These are phyloP conservation scores for Phlebopus sp. DNA, from an alignment of 1,284 basidiomycete species.

Conservation along the genomic window DNA sequence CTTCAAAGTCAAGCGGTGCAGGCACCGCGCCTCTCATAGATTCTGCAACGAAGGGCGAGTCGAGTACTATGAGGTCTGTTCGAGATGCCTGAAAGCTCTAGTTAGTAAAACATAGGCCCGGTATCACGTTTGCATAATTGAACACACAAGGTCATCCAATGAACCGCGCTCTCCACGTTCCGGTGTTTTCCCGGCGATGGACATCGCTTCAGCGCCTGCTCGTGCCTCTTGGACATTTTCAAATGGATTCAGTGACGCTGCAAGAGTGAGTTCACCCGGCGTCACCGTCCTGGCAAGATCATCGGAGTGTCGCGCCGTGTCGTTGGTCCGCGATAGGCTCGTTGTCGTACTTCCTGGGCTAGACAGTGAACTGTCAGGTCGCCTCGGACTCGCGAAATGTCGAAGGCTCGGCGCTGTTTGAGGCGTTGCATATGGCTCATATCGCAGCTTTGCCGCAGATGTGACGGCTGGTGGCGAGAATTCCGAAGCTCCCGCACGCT, in stretches of 20 bases:
- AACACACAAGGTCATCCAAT: conserved; percentile 24
- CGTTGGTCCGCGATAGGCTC: conserved; percentile 25
- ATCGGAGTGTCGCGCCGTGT: conserved; percentile 31
- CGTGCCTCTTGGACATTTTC: conserved; percentile 21
- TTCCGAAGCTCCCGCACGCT: conserved; percentile 21
- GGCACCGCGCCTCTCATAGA: conserved; percentile 23
- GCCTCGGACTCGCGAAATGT: conserved; percentile 25
- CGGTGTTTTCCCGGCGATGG: conserved; percentile 10
- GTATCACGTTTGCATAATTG: background rate
- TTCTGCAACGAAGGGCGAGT: conserved; percentile 62
- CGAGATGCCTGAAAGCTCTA: conserved; percentile 35
- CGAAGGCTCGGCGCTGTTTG: conserved; percentile 45
- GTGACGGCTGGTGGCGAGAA: conserved; percentile 32
- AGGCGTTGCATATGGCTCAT: conserved; percentile 68
- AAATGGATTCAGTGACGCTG: conserved; percentile 29
- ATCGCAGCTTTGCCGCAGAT: conserved; percentile 53
- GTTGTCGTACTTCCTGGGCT: conserved; percentile 18
- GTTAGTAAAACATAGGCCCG: conserved; percentile 12
- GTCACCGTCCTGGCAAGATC: conserved; percentile 44
- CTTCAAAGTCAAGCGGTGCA: conserved; percentile 46
- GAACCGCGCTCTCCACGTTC: conserved; percentile 2
- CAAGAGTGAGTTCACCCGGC: conserved; percentile 56
- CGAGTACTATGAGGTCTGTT: conserved; percentile 64
- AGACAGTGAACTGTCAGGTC: conserved; percentile 25
- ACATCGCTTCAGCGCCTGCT: background rate